Base-by-base conservation (phyloP, 495 filamentous ascomycete species). In the Xylaria castorea region DNA sequence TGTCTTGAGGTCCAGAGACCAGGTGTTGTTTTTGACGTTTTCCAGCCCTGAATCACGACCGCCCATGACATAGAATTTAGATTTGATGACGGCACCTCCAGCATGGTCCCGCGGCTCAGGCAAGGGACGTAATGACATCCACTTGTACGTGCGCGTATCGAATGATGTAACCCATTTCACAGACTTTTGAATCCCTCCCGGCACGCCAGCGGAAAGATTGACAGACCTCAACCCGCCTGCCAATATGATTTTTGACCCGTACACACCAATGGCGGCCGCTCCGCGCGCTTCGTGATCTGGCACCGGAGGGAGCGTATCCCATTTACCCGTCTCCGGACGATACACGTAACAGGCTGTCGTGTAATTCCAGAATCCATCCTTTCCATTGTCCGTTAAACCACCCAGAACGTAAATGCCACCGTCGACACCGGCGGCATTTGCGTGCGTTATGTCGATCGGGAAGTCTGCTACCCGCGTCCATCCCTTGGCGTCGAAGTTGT, bases 51-150 rank as follows among this genome's bases (percentile, higher is more conserved):
- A 25, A 34, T 77, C 74, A 22, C 82, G 75, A 6, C 84, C 81
- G 8, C 82, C 81, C 0, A 85, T 46, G 1, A 86, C 80, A 61
- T 78, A 85, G 61, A 85, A 79, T 6, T 61, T 79, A 7, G 68
- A 20, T 0, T 75, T 74, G 42, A 83, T 75, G 20, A 83, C 73
- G 14, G 78, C 79, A 14, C 68, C 80, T 1, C 77, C 81, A 0
- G 70, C 80, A 64, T 85, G 81, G 46, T 86, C 80, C 46, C 82
- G 76, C 12, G 68, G 66, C n/a, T 72, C 81, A 0, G 83, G 83
- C 6, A 86, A 34, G 32, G 42, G 70, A 0, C 83, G 82, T 1
- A 86, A 20, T 48, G 46, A 66, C 1, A 70, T 25, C 84, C 83
- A 85, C 32, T 42, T 71, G 11, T 72, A 60, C 1, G 71, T 63